Evolutionary conservation across 2,329 filamentous ascomycete species (phyloP).

Genomic region (Talaromyces piceae): DNA sequence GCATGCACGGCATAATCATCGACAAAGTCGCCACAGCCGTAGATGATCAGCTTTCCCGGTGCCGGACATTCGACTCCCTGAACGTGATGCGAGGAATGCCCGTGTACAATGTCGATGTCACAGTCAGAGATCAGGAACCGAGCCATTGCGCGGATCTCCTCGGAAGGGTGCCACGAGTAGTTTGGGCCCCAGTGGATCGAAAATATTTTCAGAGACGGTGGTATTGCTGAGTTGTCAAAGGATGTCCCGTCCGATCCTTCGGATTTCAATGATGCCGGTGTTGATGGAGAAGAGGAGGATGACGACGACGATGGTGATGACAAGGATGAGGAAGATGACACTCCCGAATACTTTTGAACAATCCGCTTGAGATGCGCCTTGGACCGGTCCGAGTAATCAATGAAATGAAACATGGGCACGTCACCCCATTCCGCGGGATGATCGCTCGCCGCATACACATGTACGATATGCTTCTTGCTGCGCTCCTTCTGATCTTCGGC

Average conservation of each 20-base stretch:
- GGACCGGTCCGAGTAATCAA: conserved; percentile 26
- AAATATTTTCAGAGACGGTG: conserved; percentile 28
- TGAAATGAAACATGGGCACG: conserved; percentile 28
- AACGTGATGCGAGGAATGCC: conserved; percentile 35
- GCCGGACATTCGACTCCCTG: conserved; percentile 34
- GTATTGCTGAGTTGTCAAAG: not conserved
- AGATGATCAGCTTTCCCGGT: conserved; percentile 28
- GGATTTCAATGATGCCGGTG: too few relatives aligned
- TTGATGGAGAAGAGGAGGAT: not conserved
- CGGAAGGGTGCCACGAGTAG: conserved; percentile 29
- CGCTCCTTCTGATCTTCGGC: not conserved
- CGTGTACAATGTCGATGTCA: conserved; percentile 35
- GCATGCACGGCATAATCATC: conserved; percentile 33
- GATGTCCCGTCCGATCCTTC: not conserved
- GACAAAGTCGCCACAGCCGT: conserved; percentile 38
- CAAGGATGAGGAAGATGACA: too few relatives aligned
- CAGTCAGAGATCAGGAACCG: conserved; percentile 37
- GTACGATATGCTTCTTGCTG: conserved; percentile 15
- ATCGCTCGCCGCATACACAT: conserved; percentile 31
- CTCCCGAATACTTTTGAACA: conserved; percentile 4
- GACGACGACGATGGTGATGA: conserved; percentile 11
- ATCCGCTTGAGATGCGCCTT: conserved; percentile 17
- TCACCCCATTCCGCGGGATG: conserved; percentile 28
- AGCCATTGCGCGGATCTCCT: conserved; percentile 26
- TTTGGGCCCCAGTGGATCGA: conserved; percentile 38